These are phyloP conservation scores for Diaporthe vexans DNA, from an alignment of 2,329 filamentous ascomycete species.

Conservation along the genomic window DNA sequence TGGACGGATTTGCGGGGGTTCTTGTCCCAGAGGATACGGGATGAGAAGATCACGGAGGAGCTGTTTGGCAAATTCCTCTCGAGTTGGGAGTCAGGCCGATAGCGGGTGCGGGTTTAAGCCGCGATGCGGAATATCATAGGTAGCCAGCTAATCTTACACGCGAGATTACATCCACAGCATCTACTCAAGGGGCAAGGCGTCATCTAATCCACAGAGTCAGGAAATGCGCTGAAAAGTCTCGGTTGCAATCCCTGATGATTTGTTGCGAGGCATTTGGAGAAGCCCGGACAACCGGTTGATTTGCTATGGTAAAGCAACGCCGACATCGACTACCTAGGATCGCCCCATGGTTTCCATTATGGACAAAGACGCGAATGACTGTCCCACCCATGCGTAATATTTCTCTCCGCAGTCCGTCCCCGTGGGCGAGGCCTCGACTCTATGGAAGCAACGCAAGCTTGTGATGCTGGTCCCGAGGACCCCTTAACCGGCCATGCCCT, in stretches of 20 bases:
- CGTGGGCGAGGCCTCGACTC: slow-evolving; percentile 29
- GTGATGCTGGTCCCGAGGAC: slow-evolving; percentile 13
- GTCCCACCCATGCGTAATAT: slow-evolving; percentile 34
- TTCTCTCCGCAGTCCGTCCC: neutral
- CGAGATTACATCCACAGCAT: neutral
- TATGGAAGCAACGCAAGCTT: slow-evolving; percentile 39
- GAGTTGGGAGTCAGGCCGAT: slow-evolving; percentile 70
- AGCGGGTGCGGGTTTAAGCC: neutral
- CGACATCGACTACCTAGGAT: slow-evolving; percentile 36
- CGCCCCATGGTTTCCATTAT: slow-evolving; percentile 38
- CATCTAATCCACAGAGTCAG: neutral
- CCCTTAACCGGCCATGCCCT: slow-evolving; percentile 63
- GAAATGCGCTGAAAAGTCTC: too few relatives aligned
- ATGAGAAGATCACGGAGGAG: slow-evolving; percentile 75
- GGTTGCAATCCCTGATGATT: neutral
- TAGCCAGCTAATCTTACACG: slow-evolving; percentile 4
- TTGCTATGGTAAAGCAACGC: slow-evolving; percentile 40
- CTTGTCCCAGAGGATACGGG: slow-evolving; percentile 82
- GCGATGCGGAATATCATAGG: neutral
- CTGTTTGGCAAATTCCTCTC: slow-evolving; percentile 77
- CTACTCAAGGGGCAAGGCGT: neutral
- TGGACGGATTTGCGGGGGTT: slow-evolving; percentile 90
- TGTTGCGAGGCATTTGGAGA: slow-evolving; percentile 4
- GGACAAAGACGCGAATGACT: slow-evolving; percentile 38
- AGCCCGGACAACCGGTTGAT: slow-evolving; percentile 38